phyloP scores from a whole-genome alignment of 2,329 filamentous ascomycete genomes.

The Botrytis paeoniae region DNA sequence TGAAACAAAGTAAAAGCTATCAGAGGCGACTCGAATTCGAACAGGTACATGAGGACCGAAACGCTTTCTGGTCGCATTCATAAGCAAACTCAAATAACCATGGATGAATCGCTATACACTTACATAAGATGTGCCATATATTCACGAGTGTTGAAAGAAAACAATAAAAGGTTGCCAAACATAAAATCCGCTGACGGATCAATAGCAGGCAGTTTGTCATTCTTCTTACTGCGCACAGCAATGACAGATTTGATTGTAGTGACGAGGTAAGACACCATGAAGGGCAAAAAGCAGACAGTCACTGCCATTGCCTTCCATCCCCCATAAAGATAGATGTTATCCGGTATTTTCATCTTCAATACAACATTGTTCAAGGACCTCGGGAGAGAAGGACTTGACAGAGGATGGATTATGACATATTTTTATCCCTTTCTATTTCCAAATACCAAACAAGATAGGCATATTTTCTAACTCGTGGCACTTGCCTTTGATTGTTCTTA shows the following conservation, averaged over 20 bases:
- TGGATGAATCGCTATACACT: neutral
- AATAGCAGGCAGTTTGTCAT: conserved; percentile 23
- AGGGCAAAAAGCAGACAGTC: conserved; percentile 8
- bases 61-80: conserved; percentile 15
- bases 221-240: conserved; percentile 11
- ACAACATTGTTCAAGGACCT: no score
- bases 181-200: conserved; percentile 25
- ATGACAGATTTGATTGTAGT: conserved; percentile 19
- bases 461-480: neutral
- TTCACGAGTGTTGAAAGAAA: conserved; percentile 24
- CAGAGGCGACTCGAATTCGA: conserved; percentile 23
- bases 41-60: conserved; percentile 25
- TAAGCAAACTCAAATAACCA: neutral
- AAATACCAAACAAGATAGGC: neutral
- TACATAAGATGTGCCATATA: conserved; percentile 24
- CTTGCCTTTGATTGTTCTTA: neutral
- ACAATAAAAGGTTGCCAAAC: conserved; percentile 27
- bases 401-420: neutral
- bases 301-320: conserved; percentile 15
- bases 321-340: neutral
- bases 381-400: neutral
- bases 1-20: conserved; percentile 26
- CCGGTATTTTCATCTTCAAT: neutral
- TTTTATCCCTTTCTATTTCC: neutral
- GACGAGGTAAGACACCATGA: conserved; percentile 16